A percentile compares a stretch with the other conserved stretches of the same genome.
Evolutionary conservation across 2,329 filamentous ascomycete genomes (phyloP).

Genomic region (Colletotrichum godetiae): DNA sequence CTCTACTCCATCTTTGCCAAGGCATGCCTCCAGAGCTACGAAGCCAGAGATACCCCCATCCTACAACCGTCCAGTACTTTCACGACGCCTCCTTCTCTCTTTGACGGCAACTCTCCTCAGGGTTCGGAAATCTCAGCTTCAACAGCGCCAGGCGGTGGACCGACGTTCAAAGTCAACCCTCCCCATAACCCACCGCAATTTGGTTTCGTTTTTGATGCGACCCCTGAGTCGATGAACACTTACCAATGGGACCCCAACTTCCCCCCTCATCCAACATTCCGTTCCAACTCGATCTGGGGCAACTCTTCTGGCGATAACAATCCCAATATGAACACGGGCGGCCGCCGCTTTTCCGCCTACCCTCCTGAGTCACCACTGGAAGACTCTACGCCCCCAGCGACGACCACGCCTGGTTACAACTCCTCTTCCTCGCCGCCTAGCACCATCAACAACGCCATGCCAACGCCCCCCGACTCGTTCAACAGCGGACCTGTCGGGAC

Average conservation of each 20-base stretch:
- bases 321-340: conserved; percentile 38
- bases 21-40: conserved; percentile 90
- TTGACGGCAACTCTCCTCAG: conserved; percentile 61
- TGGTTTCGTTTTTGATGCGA: conserved; percentile 67
- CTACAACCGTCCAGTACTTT: conserved; percentile 47
- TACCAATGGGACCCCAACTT: conserved; percentile 56
- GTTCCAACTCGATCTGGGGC: conserved; percentile 75
- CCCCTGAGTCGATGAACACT: conserved; percentile 62
- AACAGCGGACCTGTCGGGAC: conserved; percentile 28
- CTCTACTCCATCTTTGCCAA: conserved; percentile 88
- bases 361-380: conserved; percentile 64
- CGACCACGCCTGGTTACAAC: conserved; percentile 38
- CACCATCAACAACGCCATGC: conserved; percentile 42
- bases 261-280: conserved; percentile 65
- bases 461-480: conserved; percentile 58
- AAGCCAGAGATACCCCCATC: conserved; percentile 62
- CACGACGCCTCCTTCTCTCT: conserved; percentile 59
- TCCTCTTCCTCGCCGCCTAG: conserved; percentile 37
- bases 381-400: conserved; percentile 48
- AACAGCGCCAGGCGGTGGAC: conserved; percentile 42
- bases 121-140: conserved; percentile 52
- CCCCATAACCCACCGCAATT: conserved; percentile 68
- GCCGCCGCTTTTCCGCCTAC: conserved; percentile 72
- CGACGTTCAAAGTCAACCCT: conserved; percentile 54
- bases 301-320: conserved; percentile 66